Evolutionary conservation across 306 rosid genomes (phyloP).

Genomic region (Crotalaria pallida): DNA sequence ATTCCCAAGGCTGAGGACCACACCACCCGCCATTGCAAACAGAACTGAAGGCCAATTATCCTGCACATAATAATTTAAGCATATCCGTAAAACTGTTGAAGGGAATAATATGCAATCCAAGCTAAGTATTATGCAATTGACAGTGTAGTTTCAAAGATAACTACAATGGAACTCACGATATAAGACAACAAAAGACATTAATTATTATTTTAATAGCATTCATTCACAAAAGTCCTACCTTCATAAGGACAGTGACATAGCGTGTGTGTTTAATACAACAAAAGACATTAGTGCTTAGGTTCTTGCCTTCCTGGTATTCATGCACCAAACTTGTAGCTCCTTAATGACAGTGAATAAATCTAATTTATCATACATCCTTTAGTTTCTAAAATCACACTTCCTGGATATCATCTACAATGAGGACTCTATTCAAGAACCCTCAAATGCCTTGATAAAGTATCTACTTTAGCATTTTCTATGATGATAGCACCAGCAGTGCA

Average conservation of each 20-base stretch:
- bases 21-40: constrained; percentile 84
- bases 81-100: constrained; percentile 12
- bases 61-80: constrained; percentile 31
- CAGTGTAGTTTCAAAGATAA: background rate
- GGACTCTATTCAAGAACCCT: background rate
- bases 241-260: too few relatives aligned
- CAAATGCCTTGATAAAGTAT: background rate
- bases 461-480: background rate
- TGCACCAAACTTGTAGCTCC: background rate
- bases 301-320: background rate
- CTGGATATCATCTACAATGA: background rate
- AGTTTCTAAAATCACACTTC: background rate
- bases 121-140: background rate
- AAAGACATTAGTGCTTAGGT: background rate
- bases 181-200: too few relatives aligned
- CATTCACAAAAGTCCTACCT: too few relatives aligned
- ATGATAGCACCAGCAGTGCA: background rate
- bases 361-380: background rate
- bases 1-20: constrained; percentile 82
- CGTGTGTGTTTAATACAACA: too few relatives aligned
- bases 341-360: background rate
- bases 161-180: background rate
- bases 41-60: constrained; percentile 84
- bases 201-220: too few relatives aligned
- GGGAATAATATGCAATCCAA: constrained; percentile 23